Conservation (phyloP, 306 rosid species). For the Fragaria nilgerrensis region DNA sequence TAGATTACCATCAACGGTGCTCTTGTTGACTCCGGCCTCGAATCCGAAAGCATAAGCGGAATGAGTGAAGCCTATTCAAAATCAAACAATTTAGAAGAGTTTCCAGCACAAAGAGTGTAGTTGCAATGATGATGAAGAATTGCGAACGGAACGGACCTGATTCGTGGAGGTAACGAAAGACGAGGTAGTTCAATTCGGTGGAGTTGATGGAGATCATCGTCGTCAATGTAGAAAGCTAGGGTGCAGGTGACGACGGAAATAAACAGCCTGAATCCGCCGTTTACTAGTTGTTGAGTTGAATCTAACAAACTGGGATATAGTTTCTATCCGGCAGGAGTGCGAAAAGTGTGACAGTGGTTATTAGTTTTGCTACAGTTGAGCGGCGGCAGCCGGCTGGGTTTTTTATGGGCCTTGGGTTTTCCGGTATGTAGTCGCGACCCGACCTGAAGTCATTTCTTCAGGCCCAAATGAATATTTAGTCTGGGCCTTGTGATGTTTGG, state of each 20-base stretch:
- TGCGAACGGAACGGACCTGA: slow-evolving; percentile 31
- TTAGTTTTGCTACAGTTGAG: background rate
- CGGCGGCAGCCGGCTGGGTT: background rate
- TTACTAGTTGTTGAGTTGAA: background rate
- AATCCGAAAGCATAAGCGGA: slow-evolving; percentile 66
- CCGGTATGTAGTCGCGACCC: background rate
- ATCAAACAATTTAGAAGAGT: background rate
- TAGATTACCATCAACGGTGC: slow-evolving; percentile 42
- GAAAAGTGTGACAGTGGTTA: background rate
- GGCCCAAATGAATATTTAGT: no score
- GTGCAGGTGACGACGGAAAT: background rate
- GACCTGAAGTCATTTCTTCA: background rate
- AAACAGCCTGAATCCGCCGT: background rate
- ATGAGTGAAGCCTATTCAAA: slow-evolving; percentile 49
- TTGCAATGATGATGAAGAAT: background rate
- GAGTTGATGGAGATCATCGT: slow-evolving; percentile 52
- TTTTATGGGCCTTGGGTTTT: background rate
- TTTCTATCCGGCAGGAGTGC: slow-evolving; percentile 7
- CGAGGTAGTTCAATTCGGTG: slow-evolving; percentile 53
- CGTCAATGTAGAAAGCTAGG: slow-evolving; percentile 10
- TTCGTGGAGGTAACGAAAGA: slow-evolving; percentile 66
- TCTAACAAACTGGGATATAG: no score
- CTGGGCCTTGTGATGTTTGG: background rate
- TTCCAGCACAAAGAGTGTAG: background rate
- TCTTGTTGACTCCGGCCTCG: slow-evolving; percentile 62